Evolutionary conservation across 345 rosid species (phyloP), one percentile per base, ranked within the genome.

Genomic region (Tarenaya hassleriana): DNA sequence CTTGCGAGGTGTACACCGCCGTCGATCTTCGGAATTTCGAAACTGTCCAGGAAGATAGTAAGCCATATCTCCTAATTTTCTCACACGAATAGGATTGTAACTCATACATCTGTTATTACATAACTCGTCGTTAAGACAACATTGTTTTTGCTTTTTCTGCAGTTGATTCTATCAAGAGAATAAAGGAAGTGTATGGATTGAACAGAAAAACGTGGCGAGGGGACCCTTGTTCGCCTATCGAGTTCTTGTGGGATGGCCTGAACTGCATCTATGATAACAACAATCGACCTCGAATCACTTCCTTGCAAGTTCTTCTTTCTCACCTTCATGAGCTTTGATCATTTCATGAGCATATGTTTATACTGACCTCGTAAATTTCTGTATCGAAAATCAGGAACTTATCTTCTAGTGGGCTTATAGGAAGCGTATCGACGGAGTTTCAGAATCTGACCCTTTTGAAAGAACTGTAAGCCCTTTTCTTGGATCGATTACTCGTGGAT

Each of bases 231-330:
- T 31, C 41, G 20, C 73, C 71, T 3, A 35, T 1, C 19, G 55
- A 0, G 7, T 53, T 50, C 56, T 1, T 3, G 34, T 72, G 77
- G 77, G 16, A 44, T 4, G 75, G 75, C 13, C 38, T 75, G 7
- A 41, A 55, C 7, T 75, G 77, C 66, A 56, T 44, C 59, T 56
- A 50, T 16, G 13, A 4, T 4, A 34, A 20, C 10, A 17, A 32
- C 1, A 19, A 35, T 18, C 52, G 39, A 29, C 67, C 69, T 4
- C 63, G 53, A 1, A 66, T 75, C 42, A 60, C 56, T 34, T 62
- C 70, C 34, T 40, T 78, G 81, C 75, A 42, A 73, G 81, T 52
- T n/a, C n/a, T n/a, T n/a, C n/a, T n/a, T n/a, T n/a, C n/a, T n/a
- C n/a, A n/a, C n/a, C n/a, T n/a, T n/a, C n/a, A n/a, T n/a, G n/a